Percentiles rank a stretch among this genome's conserved stretches.
These are phyloP conservation scores for Torulaspora delbrueckii DNA, from an alignment of 805 yeast species.

Conservation along the genomic window DNA sequence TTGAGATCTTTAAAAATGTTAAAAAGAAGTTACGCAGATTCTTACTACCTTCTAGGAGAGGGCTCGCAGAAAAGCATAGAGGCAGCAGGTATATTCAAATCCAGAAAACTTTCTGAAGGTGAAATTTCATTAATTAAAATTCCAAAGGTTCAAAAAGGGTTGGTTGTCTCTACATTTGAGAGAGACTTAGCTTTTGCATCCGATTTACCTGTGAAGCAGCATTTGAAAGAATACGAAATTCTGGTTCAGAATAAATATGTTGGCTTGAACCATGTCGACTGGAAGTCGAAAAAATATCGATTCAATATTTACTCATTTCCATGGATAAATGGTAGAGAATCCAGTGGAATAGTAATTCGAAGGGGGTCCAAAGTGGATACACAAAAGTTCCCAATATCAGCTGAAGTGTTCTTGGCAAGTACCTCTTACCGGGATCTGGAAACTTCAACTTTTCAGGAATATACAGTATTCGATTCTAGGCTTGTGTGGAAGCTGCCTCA, in stretches of 20 bases:
- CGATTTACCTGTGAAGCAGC: constrained; percentile 12
- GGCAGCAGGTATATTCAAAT: constrained; percentile 6
- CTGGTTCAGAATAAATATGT: constrained; percentile 34
- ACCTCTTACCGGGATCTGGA: constrained; percentile 45
- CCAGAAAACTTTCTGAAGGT: neutral
- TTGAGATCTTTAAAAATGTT: neutral
- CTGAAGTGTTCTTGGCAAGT: constrained; percentile 42
- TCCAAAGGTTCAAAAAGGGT: constrained; percentile 13
- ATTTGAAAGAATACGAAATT: constrained; percentile 29
- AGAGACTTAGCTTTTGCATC: constrained; percentile 9
- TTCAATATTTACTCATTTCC: constrained; percentile 47
- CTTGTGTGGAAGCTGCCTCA: constrained; percentile 43
- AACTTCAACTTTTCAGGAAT: constrained; percentile 46
- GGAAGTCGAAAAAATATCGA: constrained; percentile 45
- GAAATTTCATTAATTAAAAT: neutral
- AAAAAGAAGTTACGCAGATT: constrained; percentile 7
- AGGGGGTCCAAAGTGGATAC: constrained; percentile 34
- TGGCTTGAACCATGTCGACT: constrained; percentile 46
- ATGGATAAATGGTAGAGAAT: constrained; percentile 48
- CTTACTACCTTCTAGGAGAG: constrained; percentile 6
- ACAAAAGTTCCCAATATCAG: constrained; percentile 29
- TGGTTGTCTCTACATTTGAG: constrained; percentile 15
- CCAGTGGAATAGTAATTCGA: constrained; percentile 39
- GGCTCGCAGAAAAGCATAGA: constrained; percentile 3
- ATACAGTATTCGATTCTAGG: constrained; percentile 42